Base-by-base conservation (phyloP, 2,329 filamentous ascomycete species). In the Geoglossum cookeanum region DNA sequence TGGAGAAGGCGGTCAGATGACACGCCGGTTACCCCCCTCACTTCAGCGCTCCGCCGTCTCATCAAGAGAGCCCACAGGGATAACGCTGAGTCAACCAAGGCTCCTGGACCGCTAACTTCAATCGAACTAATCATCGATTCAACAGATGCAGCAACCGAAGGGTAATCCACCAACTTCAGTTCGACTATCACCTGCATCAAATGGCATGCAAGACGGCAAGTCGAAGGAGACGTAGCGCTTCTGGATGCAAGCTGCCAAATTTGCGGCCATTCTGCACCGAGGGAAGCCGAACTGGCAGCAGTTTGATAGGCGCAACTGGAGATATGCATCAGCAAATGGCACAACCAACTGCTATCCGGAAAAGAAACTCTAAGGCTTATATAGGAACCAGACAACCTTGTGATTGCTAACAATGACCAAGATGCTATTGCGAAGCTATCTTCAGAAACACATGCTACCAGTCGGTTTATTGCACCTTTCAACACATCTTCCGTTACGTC, bases 381-480 rank as follows among this genome's bases (percentile, higher is more conserved):
- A 13, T 4, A 44, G 35, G 17, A 29, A 15, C 4, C 30, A 11
- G 5, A 29, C 15, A 44, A 90, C 87, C 85, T 87, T 60, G 87
- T 75, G 65, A 88, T 80, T n/a, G 83, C 84, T 56, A 96, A 68
- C 73, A 94, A 80, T 17, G 88, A 84, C 92, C 92, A 98, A 0
- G 83, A 87, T 6, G 83, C 78, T 45, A 83, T 72, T 7, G 70
- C 68, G 13, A 72, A 70, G 62, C 84, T 81, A 63, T 94, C 90
- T 64, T 92, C 85, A 8, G 78, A 75, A 48, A 85, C 78, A 56
- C 77, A 74, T 9, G 71, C 68, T 15, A 75, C 70, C 15, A 94
- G 70, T 48, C 78, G 75, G 7, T 75, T 73, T 2, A 92, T 65
- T 3, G 84, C 66, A 0, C 75, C 72, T 4, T 70, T 68, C 30